Conservation (phyloP, 2,329 filamentous ascomycete genomes). For the Monilinia vaccinii-corymbosi region DNA sequence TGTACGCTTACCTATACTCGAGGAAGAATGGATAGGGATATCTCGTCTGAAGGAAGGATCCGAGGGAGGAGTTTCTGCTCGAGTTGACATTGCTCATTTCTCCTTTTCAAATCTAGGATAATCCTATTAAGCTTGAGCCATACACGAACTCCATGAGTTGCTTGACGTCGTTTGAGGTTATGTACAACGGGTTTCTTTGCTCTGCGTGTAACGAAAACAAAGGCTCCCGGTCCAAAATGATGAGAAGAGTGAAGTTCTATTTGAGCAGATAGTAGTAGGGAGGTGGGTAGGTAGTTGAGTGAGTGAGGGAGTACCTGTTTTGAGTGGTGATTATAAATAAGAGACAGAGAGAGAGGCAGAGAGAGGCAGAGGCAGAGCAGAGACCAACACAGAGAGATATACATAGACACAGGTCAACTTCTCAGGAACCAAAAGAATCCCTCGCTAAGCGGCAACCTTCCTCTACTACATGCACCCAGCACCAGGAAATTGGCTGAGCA, state of each 20-base stretch:
- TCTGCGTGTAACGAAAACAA: conserved; percentile 6
- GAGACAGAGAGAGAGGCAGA: background rate
- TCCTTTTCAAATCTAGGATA: conserved; percentile 12
- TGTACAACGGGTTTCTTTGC: background rate
- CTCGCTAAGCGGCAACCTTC: no score
- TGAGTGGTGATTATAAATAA: background rate
- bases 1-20: conserved; percentile 14
- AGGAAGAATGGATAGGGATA: conserved; percentile 15
- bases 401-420: no score
- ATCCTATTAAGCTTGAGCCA: background rate
- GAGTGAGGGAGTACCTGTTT: background rate
- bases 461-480: no score
- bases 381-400: no score
- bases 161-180: background rate
- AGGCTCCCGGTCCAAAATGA: background rate
- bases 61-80: conserved; percentile 12
- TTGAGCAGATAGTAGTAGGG: no score
- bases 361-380: no score
- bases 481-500: no score
- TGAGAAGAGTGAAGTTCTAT: background rate
- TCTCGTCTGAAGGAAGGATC: conserved; percentile 10
- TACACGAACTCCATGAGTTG: conserved; percentile 7
- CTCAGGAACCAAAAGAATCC: no score
- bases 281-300: no score
- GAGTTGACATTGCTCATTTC: conserved; percentile 20